Conservation (phyloP, 257 asterid genomes). For the Penstemon eatonii region DNA sequence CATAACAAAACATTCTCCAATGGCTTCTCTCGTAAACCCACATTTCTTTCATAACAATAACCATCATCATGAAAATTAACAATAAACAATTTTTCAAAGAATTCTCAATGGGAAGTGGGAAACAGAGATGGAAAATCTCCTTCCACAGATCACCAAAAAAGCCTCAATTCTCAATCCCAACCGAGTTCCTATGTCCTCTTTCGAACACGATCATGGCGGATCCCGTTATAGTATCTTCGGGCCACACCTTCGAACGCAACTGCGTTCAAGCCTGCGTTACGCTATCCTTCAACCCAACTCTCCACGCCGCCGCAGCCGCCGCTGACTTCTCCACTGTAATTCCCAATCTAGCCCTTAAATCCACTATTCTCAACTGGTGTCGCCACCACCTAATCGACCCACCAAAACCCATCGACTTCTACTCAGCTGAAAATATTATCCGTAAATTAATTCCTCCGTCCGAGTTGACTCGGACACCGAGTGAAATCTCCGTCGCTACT, state of each 20-base stretch:
- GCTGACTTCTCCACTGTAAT: conserved; percentile 70
- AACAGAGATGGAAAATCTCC: conserved; percentile 4
- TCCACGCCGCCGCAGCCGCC: conserved; percentile 46
- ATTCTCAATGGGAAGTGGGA: conserved; percentile 1
- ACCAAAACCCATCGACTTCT: conserved; percentile 58
- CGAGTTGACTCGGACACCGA: conserved; percentile 41
- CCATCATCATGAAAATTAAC: neutral
- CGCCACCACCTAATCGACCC: conserved; percentile 44
- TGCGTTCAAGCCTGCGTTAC: conserved; percentile 70
- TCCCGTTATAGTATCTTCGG: conserved; percentile 84
- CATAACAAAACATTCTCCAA: neutral
- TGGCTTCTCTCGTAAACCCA: conserved; percentile 10
- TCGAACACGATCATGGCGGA: conserved; percentile 82
- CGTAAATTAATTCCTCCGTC: conserved; percentile 31
- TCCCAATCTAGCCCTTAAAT: conserved; percentile 80
- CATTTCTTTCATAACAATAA: neutral
- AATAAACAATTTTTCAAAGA: neutral
- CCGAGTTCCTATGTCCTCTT: conserved; percentile 73
- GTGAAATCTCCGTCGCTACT: conserved; percentile 22
- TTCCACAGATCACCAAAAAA: conserved; percentile 43
- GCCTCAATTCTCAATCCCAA: conserved; percentile 35
- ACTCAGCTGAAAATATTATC: conserved; percentile 63
- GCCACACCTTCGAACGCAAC: conserved; percentile 86
- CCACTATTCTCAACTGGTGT: conserved; percentile 79
- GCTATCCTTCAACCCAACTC: conserved; percentile 58